phyloP scores from a whole-genome alignment of 176 grass and related monocot species.

The Oryza brachyantha region DNA sequence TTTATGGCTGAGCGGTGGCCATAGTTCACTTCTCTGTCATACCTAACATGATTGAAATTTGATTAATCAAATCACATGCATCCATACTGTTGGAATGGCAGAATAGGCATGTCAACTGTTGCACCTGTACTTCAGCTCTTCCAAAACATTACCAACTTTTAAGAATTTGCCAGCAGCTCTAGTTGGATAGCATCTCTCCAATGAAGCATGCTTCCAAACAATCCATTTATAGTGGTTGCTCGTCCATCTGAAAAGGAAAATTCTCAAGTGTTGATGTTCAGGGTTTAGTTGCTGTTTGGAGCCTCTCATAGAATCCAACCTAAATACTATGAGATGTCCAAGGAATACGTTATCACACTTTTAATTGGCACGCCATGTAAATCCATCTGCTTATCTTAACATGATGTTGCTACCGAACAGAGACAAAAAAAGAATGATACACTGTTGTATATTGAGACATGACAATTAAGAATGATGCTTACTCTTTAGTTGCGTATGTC shows the following conservation, averaged over 20 bases:
- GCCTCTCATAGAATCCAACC: neutral
- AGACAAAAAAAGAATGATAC: neutral
- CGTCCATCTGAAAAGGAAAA: conserved; percentile 76
- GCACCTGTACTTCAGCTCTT: conserved; percentile 92
- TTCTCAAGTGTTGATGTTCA: conserved; percentile 30
- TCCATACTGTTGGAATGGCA: conserved; percentile 19
- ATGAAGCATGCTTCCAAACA: conserved; percentile 82
- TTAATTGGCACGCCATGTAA: conserved; percentile 1
- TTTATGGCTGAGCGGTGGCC: conserved; percentile 88
- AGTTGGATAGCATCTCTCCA: conserved; percentile 72
- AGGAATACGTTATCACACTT: neutral
- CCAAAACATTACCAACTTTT: conserved; percentile 76
- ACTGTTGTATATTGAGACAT: neutral
- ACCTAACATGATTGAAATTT: conserved; percentile 50
- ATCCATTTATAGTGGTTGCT: conserved; percentile 88
- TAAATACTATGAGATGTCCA: neutral
- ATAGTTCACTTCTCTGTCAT: conserved; percentile 88
- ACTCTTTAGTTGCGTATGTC: conserved; percentile 79
- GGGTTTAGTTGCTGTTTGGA: conserved; percentile 9
- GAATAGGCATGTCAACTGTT: conserved; percentile 21
- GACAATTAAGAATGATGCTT: conserved; percentile 29
- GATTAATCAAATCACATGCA: conserved; percentile 26
- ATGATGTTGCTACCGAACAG: neutral
- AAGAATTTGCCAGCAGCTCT: conserved; percentile 71
- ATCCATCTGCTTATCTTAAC: neutral